Percentiles rank a stretch among this genome's conserved stretches.
phyloP scores from a whole-genome alignment of 805 yeast species.

The Candida gorgasii region DNA sequence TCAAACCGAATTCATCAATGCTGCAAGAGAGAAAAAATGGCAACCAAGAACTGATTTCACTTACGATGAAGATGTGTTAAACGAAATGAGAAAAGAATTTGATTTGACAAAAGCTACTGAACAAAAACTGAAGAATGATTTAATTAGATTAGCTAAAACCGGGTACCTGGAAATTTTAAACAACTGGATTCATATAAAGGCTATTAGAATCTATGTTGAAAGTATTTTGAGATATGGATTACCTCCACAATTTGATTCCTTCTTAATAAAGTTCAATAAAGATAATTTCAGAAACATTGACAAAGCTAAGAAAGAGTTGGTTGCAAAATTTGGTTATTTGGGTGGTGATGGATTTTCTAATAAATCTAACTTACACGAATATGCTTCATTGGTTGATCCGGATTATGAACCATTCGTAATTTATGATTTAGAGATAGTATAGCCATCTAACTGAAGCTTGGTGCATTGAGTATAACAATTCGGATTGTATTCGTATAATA shows the following conservation, averaged over 20 bases:
- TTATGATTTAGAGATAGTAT: slow-evolving; percentile 50
- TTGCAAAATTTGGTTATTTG: slow-evolving; percentile 78
- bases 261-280: slow-evolving; percentile 46
- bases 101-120: slow-evolving; percentile 75
- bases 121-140: slow-evolving; percentile 69
- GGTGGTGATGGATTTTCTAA: slow-evolving; percentile 85
- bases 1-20: slow-evolving; percentile 64
- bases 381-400: slow-evolving; percentile 88
- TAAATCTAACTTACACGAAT: slow-evolving; percentile 77
- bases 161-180: slow-evolving; percentile 87
- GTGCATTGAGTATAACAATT: neutral
- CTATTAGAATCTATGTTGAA: slow-evolving; percentile 86
- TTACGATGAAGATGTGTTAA: slow-evolving; percentile 75
- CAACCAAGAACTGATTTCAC: slow-evolving; percentile 85
- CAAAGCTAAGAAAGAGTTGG: slow-evolving; percentile 68
- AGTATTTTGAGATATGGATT: slow-evolving; percentile 93
- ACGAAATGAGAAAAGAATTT: slow-evolving; percentile 74
- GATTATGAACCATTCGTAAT: slow-evolving; percentile 96
- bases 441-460: slow-evolving; percentile 2
- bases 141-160: slow-evolving; percentile 78
- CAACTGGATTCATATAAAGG: slow-evolving; percentile 89
- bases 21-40: slow-evolving; percentile 83
- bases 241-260: slow-evolving; percentile 83
- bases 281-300: slow-evolving; percentile 36
- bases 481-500: neutral